Base-by-base conservation (phyloP, 2,329 filamentous ascomycete species). In the Ceratocystis cacaofunesta region DNA sequence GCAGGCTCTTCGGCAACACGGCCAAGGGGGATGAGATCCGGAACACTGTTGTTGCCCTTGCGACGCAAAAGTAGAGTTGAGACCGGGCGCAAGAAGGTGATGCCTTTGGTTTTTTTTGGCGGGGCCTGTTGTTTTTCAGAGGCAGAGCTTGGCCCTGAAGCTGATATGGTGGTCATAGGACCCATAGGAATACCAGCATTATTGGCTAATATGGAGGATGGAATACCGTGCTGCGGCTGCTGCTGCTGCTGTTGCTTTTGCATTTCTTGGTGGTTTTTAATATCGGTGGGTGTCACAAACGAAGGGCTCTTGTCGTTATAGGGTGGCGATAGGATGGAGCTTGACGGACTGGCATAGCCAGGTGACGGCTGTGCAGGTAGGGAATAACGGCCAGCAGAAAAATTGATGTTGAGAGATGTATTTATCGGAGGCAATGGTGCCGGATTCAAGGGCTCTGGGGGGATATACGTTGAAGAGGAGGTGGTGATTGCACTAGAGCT, bases 1-100 rank as follows among this genome's bases (percentile, higher is more conserved):
- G 74, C 73, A 4, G 78, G 77, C 69, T 80, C 79, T 15, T 78
- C 76, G 0, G 72, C 69, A 6, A 73, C 71, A 25, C 75, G 73
- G 58, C 75, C 69, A 25, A 79, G 70, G 0, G 77, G 75, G 1
- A 71, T 70, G 2, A 78, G 66, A 57, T 81, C 79, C 0, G 78
- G 75, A 0, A 74, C 73, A 62, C 76, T 77, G 65, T 84, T 81
- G 17, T 76, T 80, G 12, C 78, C 78, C 69, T 80, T 83, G 64
- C 83, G 78, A 67, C 83, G 78, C 76, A 80, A 76, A 62, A 86
- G 75, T 25, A 85, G 72, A 0, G 80, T 82, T 1, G 83, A 82
- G 77, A 84, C 81, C 52, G 82, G 79, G 70, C 83, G 84, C 7
- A 84, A 73, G 64, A 84, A 84, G 0, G 82, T 81, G 46, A 83